Percentiles rank a stretch among this genome's conserved stretches.
Evolutionary conservation across 495 filamentous ascomycete species (phyloP).

Genomic region (Recurvomyces mirabilis): DNA sequence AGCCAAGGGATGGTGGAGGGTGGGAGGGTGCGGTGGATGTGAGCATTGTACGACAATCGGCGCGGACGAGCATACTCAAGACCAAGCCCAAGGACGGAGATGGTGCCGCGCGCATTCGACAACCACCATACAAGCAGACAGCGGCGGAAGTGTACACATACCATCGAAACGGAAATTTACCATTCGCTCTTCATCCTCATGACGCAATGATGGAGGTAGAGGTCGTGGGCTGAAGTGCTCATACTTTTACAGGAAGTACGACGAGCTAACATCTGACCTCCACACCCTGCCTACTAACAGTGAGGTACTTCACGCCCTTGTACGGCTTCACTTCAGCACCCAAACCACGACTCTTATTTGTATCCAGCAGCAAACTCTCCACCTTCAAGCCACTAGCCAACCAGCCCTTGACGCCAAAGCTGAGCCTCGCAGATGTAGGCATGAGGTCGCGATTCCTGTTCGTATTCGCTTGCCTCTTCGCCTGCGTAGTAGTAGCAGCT

Average conservation of each 20-base stretch:
- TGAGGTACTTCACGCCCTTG: slow-evolving; percentile 96
- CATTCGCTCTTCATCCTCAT: no score
- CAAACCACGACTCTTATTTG: slow-evolving; percentile 73
- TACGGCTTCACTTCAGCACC: slow-evolving; percentile 86
- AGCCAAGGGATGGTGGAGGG: no score
- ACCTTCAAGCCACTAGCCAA: slow-evolving; percentile 87
- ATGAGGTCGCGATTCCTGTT: slow-evolving; percentile 74
- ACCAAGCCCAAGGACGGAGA: no score
- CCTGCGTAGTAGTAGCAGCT: slow-evolving; percentile 29
- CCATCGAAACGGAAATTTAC: background rate
- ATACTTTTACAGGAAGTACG: no score
- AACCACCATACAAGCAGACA: no score
- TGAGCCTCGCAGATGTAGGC: slow-evolving; percentile 77
- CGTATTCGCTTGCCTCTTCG: slow-evolving; percentile 35
- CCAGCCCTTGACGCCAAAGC: slow-evolving; percentile 91
- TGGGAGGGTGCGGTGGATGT: no score
- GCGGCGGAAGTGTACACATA: slow-evolving; percentile 10
- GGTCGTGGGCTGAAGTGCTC: no score
- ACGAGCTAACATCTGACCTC: slow-evolving; percentile 72
- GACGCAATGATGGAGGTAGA: no score
- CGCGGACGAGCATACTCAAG: no score
- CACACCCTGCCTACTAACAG: slow-evolving; percentile 73
- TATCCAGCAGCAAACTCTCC: slow-evolving; percentile 74
- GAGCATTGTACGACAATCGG: no score
- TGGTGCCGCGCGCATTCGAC: no score